Conservation (phyloP, 2,329 filamentous ascomycete genomes). For the Paracoccidioides brasiliensis region DNA sequence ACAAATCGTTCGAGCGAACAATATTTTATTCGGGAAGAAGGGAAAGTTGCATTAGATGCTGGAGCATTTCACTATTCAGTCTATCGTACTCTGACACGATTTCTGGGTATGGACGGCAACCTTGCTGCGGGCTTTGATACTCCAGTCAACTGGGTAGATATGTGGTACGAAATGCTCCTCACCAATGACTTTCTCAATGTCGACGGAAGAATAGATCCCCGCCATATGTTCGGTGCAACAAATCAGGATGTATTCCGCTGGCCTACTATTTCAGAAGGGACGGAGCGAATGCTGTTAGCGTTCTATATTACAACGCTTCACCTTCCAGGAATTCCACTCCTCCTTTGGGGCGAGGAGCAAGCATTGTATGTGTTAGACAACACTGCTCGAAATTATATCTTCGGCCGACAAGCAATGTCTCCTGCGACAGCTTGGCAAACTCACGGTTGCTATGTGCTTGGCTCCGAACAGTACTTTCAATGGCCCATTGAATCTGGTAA, state of each 20-base stretch:
- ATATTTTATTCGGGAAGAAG: constrained; percentile 41
- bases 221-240: constrained; percentile 51
- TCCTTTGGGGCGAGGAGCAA: constrained; percentile 55
- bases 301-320: constrained; percentile 47
- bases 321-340: constrained; percentile 47
- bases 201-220: constrained; percentile 48
- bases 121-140: constrained; percentile 42
- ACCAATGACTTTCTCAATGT: constrained; percentile 49
- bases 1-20: constrained; percentile 31
- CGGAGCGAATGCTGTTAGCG: constrained; percentile 44
- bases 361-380: constrained; percentile 51
- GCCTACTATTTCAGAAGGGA: constrained; percentile 46
- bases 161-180: constrained; percentile 44
- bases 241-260: constrained; percentile 56
- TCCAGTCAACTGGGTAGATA: constrained; percentile 40
- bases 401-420: constrained; percentile 50
- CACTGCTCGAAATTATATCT: constrained; percentile 52
- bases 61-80: constrained; percentile 52
- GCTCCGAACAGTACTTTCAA: constrained; percentile 43
- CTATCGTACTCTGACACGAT: constrained; percentile 50
- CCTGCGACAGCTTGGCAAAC: constrained; percentile 49
- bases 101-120: constrained; percentile 47
- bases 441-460: constrained; percentile 50
- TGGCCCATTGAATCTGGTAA: constrained; percentile 44
- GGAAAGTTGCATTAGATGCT: constrained; percentile 43